These are phyloP conservation scores for Setaria italica DNA, from an alignment of 202 grass and related monocot genomes.

Conservation along the genomic window DNA sequence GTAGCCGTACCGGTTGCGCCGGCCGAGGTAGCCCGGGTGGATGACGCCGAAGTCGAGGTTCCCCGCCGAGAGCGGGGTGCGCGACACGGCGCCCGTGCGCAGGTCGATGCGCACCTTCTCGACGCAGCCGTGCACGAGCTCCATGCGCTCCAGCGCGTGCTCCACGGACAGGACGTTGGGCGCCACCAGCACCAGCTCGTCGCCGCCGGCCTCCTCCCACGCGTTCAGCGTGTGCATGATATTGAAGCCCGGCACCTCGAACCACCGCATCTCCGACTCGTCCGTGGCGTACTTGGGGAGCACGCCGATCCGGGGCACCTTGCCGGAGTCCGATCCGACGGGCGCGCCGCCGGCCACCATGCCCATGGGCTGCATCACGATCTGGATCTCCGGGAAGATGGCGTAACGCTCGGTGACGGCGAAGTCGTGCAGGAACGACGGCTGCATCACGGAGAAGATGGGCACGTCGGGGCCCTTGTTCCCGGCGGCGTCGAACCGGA, in stretches of 20 bases:
- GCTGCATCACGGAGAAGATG: conserved; percentile 72
- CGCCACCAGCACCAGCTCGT: conserved; percentile 74
- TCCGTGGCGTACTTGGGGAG: conserved; percentile 68
- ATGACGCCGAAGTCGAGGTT: conserved; percentile 85
- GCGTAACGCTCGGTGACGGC: conserved; percentile 74
- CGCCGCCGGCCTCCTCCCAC: conserved; percentile 74
- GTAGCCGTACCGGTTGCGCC: conserved; percentile 72
- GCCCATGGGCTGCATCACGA: conserved; percentile 96
- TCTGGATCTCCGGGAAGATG: conserved; percentile 78
- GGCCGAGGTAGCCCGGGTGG: conserved; percentile 66
- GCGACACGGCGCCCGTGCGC: conserved; percentile 58
- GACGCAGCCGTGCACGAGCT: conserved; percentile 68
- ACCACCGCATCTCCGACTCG: conserved; percentile 87
- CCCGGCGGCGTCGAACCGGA: conserved; percentile 76
- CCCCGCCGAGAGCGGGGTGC: conserved; percentile 67
- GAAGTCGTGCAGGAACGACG: conserved; percentile 90
- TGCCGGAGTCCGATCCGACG: conserved; percentile 61
- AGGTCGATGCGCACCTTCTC: conserved; percentile 92
- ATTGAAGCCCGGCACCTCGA: conserved; percentile 85
- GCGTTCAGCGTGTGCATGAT: conserved; percentile 83
- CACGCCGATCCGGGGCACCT: conserved; percentile 80
- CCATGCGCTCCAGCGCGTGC: conserved; percentile 74
- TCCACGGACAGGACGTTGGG: conserved; percentile 84
- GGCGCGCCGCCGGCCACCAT: conserved; percentile 71
- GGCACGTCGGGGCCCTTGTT: conserved; percentile 86